These are phyloP conservation scores for Pseudogymnoascus sp. DNA, from an alignment of 2,329 filamentous ascomycete species.

Conservation along the genomic window DNA sequence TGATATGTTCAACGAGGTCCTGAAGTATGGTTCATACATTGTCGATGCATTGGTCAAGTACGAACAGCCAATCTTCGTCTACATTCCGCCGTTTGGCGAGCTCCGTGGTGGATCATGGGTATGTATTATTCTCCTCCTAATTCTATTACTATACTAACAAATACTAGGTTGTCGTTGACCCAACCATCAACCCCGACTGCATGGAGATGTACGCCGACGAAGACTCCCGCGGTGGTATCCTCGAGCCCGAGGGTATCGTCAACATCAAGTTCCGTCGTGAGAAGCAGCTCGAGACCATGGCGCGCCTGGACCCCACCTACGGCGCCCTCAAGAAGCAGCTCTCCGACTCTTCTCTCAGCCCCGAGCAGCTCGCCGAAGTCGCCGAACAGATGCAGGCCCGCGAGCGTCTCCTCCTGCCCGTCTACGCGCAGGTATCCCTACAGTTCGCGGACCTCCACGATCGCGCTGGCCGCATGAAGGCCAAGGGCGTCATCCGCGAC, in stretches of 20 bases:
- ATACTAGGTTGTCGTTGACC: conserved; percentile 78
- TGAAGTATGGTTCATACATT: conserved; percentile 99
- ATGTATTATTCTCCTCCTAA: conserved; percentile 28
- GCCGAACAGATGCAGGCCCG: conserved; percentile 78
- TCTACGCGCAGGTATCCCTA: conserved; percentile 90
- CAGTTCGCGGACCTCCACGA: conserved; percentile 98
- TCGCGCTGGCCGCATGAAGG: conserved; percentile 93
- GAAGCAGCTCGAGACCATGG: conserved; percentile 96
- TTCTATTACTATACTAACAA: conserved; percentile 26
- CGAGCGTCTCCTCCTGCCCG: conserved; percentile 81
- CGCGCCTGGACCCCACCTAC: conserved; percentile 80
- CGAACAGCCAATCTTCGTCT: conserved; percentile 97
- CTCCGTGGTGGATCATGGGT: conserved; percentile 96
- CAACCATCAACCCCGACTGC: conserved; percentile 88
- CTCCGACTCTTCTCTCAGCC: conserved; percentile 52
- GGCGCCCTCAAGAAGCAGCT: conserved; percentile 75
- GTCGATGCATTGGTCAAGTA: conserved; percentile 97
- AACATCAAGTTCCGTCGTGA: conserved; percentile 98
- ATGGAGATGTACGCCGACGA: conserved; percentile 99
- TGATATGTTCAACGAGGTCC: conserved; percentile 99
- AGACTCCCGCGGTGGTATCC: conserved; percentile 89
- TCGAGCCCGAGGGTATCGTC: conserved; percentile 96
- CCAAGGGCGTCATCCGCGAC: conserved; percentile 87
- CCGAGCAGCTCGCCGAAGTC: conserved; percentile 68
- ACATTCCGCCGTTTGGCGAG: conserved; percentile 94